Base-by-base conservation (phyloP, 2,329 filamentous ascomycete species). In the Fusarium algeriense region DNA sequence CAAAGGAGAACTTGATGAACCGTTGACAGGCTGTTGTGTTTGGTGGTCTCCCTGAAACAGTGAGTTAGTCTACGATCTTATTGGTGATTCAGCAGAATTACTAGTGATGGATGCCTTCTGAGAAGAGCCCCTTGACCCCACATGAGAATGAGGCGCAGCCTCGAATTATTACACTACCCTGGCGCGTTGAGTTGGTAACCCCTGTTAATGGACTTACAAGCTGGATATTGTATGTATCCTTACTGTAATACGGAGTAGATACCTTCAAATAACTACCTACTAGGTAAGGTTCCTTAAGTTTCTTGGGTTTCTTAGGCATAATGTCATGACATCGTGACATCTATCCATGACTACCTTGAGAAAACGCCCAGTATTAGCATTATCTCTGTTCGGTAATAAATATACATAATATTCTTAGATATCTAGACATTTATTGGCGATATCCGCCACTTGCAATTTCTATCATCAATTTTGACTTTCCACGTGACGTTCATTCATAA, bases 111-210 rank as follows among this genome's bases (percentile, higher is more conserved):
- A 65, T 23, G 23, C 23, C 23, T 23, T 58, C 60, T 52, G 35
- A 46, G 52, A 52, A 63, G 53, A 32, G 44, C 69, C 60, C 63
- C 62, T 73, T 52, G 35, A 65, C 70, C 53, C 69, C 70, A 73
- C 69, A 65, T 63, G 35, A 14, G n/a, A 48, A 54, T 71, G 70
- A 58, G 71, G 70, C 70, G 70, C 70, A 73, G 70, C 54, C 49
- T 48, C 15, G 13, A 17, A 48, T 56, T 26, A 34, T 56, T 23
- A 45, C 34, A 46, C 19, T 17, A 26, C 17, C 40, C 34, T 48
- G 66, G 53, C 63, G 46, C 59, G 53, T 68, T 61, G 41, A 45
- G 11, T 40, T 19, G 37, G 20, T 32, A 41, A 50, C 44, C 53
- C 64, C 53, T 69, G 64, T 35, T 26, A 52, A 30, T 30, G 6